A percentile compares a stretch with the other conserved stretches of the same genome.
Evolutionary conservation across 345 rosid species (phyloP).

Genomic region (Eutrema japonicum): DNA sequence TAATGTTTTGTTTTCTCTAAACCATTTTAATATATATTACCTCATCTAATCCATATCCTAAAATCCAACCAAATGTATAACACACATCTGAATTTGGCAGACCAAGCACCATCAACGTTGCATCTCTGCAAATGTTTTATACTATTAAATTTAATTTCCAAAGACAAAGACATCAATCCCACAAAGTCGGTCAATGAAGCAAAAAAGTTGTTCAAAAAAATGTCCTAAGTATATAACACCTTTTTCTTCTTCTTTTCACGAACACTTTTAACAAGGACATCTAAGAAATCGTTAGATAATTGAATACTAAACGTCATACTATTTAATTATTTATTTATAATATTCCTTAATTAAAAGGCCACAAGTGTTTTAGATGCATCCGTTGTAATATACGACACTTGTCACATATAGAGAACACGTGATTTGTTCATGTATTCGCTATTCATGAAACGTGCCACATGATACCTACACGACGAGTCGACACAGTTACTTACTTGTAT

Average conservation of each 20-base stretch:
- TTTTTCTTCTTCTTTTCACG: background rate
- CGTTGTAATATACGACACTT: slow-evolving; percentile 6
- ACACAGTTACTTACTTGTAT: background rate
- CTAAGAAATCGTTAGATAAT: background rate
- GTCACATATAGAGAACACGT: slow-evolving; percentile 26
- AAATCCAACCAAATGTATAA: background rate
- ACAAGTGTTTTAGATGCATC: background rate
- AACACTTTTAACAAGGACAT: background rate
- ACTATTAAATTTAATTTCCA: background rate
- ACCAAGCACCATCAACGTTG: background rate
- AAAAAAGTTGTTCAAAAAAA: slow-evolving; percentile 18
- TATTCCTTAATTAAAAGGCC: background rate
- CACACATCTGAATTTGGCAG: background rate
- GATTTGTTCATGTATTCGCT: slow-evolving; percentile 19
- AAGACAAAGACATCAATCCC: slow-evolving; percentile 1
- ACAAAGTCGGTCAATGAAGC: slow-evolving; percentile 31
- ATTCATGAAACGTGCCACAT: slow-evolving; percentile 30
- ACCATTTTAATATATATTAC: background rate
- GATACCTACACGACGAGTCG: slow-evolving; percentile 11
- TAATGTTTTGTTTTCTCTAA: background rate
- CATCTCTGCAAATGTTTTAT: background rate
- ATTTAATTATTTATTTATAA: background rate
- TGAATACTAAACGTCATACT: background rate
- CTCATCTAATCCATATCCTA: background rate
- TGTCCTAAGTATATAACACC: background rate